Evolutionary conservation across 2,329 filamentous ascomycete genomes (phyloP).

Genomic region (Pseudopyricularia javanii): DNA sequence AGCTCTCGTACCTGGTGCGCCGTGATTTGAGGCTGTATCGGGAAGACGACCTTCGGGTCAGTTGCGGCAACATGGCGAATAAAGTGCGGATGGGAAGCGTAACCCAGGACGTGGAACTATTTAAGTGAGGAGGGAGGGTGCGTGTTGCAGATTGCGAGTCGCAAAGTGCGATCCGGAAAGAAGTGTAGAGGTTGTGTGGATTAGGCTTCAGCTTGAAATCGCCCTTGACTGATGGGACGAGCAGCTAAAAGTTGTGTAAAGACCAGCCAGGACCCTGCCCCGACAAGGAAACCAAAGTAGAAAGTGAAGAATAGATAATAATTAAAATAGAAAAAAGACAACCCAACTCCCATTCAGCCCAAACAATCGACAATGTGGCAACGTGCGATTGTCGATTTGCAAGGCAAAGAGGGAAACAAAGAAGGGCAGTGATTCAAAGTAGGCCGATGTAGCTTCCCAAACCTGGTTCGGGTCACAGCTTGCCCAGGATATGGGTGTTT

Average conservation of each 20-base stretch:
- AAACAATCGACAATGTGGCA: neutral
- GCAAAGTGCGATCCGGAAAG: neutral
- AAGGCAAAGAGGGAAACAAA: neutral
- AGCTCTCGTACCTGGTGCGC: slow-evolving; percentile 7
- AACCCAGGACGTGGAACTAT: neutral
- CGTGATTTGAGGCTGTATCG: slow-evolving; percentile 8
- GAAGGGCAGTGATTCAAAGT: neutral
- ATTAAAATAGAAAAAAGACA: neutral
- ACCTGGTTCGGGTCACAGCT: neutral
- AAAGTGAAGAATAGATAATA: neutral
- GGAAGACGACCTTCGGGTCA: slow-evolving; percentile 1
- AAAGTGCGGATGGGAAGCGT: neutral
- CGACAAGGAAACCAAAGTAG: neutral
- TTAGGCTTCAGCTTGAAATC: neutral
- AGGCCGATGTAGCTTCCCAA: neutral
- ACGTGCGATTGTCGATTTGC: neutral
- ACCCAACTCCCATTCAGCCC: neutral
- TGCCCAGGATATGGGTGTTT: neutral
- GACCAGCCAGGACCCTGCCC: neutral
- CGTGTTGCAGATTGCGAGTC: neutral
- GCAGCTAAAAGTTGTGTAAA: neutral
- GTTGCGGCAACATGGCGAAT: neutral
- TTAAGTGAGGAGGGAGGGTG: neutral
- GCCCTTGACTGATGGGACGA: neutral
- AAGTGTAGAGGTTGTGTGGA: neutral